Evolutionary conservation across 2,329 filamentous ascomycete species (phyloP), one percentile per base, ranked within the genome.

Genomic region (Colletotrichum sp.): DNA sequence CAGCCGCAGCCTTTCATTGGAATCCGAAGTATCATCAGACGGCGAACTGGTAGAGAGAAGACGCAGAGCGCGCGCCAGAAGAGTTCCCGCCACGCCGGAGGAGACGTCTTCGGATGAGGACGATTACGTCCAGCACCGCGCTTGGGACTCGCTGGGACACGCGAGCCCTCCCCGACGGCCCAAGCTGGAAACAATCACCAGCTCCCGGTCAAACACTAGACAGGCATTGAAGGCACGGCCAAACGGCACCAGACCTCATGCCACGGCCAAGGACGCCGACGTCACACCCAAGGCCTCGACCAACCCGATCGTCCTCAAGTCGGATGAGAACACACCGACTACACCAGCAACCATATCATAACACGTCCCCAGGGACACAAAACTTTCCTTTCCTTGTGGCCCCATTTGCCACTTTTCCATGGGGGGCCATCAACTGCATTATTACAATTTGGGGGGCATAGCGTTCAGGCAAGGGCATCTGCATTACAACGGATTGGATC

Each of bases 131-230:
- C 64, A 78, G 71, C 77, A 78, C 18, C 78, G 69, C 63, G 77
- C 74, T 64, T 78, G 78, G 57, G 75, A 80, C 63, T 72, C 78
- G 26, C 49, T 78, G 62, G 81, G 78, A 77, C 82, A 81, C 52
- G 78, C 80, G 44, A 81, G 81, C 34, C 85, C 83, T 44, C 85
- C 84, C 1, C 85, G 85, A 76, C 83, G 86, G 62, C 87, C 88
- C 6, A 87, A 85, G 79, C 82, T 90, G 44, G 85, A 87, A 73
- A 89, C 88, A 12, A 89, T 89, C 21, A 76, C 83, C 66, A 88
- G 88, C 81, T 86, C 85, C 21, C 84, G 86, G 52, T 81, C 82
- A 28, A 78, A 78, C 34, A 80, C 79, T 74, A 82, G 79, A 59
- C 80, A 81, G 26, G 79, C 81, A 64, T 76, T 80, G 64, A 82